Percentiles rank a stretch among this genome's conserved stretches.
phyloP scores from a whole-genome alignment of 805 yeast genomes.

The Lachancea kluyveri region DNA sequence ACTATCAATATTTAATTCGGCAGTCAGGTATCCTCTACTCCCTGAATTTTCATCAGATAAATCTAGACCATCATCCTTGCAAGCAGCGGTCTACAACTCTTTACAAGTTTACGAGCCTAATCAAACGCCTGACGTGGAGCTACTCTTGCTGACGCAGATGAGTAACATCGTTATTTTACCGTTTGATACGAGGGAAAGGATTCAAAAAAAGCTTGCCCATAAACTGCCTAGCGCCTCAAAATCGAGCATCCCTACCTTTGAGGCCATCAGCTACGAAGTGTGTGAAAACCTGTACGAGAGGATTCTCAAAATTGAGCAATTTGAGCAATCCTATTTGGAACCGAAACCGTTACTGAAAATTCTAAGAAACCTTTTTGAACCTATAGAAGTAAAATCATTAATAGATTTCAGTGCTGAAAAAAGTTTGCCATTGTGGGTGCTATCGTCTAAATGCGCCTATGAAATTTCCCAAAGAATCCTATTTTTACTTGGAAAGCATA shows the following conservation, averaged over 20 bases:
- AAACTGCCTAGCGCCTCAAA: constrained; percentile 27
- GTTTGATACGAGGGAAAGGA: constrained; percentile 52
- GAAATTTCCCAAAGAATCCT: constrained; percentile 27
- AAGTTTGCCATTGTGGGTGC: constrained; percentile 46
- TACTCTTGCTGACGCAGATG: constrained; percentile 47
- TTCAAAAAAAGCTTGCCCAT: constrained; percentile 46
- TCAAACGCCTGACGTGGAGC: constrained; percentile 34
- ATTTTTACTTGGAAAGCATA: constrained; percentile 3
- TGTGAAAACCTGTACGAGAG: constrained; percentile 36
- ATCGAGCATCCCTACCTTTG: constrained; percentile 53
- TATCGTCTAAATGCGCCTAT: constrained; percentile 39
- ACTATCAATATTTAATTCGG: constrained; percentile 54
- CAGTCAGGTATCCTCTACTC: constrained; percentile 68
- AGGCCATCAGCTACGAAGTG: constrained; percentile 49
- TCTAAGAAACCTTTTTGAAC: constrained; percentile 45
- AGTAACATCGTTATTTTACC: constrained; percentile 51
- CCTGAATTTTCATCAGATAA: constrained; percentile 53
- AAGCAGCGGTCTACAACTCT: constrained; percentile 47
- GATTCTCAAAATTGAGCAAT: constrained; percentile 29
- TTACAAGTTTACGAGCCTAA: constrained; percentile 31
- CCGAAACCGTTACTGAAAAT: constrained; percentile 43
- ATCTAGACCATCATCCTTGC: constrained; percentile 55
- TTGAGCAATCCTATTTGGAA: constrained; percentile 31
- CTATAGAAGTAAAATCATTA: constrained; percentile 39
- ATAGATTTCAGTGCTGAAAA: constrained; percentile 18